Evolutionary conservation across 116 monocot species (phyloP), one percentile per base, ranked within the genome.

Genomic region (Cymodocea nodosa): DNA sequence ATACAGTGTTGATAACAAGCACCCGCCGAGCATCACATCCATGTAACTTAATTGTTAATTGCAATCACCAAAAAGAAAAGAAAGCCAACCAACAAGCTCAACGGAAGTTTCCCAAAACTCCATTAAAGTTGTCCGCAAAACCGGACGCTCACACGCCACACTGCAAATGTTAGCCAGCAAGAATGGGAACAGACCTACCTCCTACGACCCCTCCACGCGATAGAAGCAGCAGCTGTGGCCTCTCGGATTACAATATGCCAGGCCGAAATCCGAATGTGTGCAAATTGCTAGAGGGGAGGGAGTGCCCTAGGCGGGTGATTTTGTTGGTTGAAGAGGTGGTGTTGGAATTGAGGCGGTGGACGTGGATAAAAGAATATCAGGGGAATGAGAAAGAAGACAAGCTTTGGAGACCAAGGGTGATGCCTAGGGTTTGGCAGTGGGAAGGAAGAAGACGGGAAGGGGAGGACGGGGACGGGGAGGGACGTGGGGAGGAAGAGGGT

Each of bases 351-450:
- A 37, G n/a, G 4, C 10, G 22, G 23, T 56, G 0, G 56, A 4
- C 23, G 50, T 0, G 30, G 50, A 23, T 5, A 19, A 12, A 23
- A 4, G 51, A 10, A 50, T 14, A 4, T 23, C 39, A 8, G 50
- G 9, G 65, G 17, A 17, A 2, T 18, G 40, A 4, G 50, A 65
- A n/a, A 13, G 16, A 6, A 11, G 50, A 22, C 51, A n/a, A 15
- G 15, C 16, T 20, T 22, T 12, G 65, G 50, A 62, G 14, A 39
- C 3, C 35, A 14, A 18, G 50, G 23, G 36, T 40, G 65, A 65
- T 65, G 23, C 15, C 50, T 51, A 65, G 65, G 65, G 65, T 65
- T 65, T 51, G 35, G 61, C 15, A 16, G 35, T 15, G 61, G 25
- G 34, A 36, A 34, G 35, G 5, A 15, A 13, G 35, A 16, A 6